These are phyloP conservation scores for Sphenostylis stenocarpa DNA, from an alignment of 306 rosid genomes.

Conservation along the genomic window DNA sequence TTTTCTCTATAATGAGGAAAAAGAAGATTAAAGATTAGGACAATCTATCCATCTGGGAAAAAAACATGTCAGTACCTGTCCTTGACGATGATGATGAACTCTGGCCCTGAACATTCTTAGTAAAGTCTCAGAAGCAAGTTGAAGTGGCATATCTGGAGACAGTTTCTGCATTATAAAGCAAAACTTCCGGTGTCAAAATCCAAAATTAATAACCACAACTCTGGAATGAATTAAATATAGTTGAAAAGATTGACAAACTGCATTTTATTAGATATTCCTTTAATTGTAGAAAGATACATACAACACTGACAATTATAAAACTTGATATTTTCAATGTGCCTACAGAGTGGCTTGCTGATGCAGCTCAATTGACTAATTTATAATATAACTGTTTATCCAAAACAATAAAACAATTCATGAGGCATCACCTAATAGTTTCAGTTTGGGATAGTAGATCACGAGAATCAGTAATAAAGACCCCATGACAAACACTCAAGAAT, in stretches of 20 bases:
- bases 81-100: conserved; percentile 90
- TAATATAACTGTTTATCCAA: background rate
- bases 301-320: conserved; percentile 19
- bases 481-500: background rate
- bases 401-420: background rate
- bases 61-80: conserved; percentile 57
- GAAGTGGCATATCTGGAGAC: conserved; percentile 94
- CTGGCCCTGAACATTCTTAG: conserved; percentile 92
- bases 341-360: background rate
- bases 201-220: background rate
- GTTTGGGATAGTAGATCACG: background rate
- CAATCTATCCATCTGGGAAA: conserved; percentile 2
- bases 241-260: background rate
- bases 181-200: conserved; percentile 21
- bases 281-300: background rate
- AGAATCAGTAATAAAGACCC: background rate
- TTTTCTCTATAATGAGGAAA: too few species aligned
- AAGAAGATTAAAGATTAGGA: background rate
- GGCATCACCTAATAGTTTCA: background rate
- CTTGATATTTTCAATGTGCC: background rate
- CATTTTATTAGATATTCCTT: conserved; percentile 21
- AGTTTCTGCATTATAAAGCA: conserved; percentile 61
- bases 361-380: background rate
- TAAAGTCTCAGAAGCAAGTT: conserved; percentile 94
- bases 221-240: background rate